A percentile compares a stretch with the other conserved stretches of the same genome.
These are phyloP conservation scores for Boletus reticulatus DNA, from an alignment of 768 basidiomycete species.

Conservation along the genomic window DNA sequence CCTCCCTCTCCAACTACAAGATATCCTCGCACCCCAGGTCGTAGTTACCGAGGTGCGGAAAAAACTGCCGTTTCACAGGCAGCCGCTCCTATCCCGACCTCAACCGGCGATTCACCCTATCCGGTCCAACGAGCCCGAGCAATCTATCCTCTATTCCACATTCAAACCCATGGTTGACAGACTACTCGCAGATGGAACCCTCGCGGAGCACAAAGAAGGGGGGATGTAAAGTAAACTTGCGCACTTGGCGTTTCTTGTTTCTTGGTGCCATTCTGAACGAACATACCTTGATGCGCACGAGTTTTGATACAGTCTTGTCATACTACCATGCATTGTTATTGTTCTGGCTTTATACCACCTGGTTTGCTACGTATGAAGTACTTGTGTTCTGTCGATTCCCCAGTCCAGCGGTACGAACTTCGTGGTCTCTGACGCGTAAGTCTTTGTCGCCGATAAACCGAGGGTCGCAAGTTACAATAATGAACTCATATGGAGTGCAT, in stretches of 20 bases:
- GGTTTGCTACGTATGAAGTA: neutral
- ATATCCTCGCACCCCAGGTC: neutral
- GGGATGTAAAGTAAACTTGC: neutral
- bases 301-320: neutral
- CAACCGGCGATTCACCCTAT: slow-evolving; percentile 15
- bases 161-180: slow-evolving; percentile 26
- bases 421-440: no score
- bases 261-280: neutral
- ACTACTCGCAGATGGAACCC: slow-evolving; percentile 16
- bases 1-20: slow-evolving; percentile 4
- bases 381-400: neutral
- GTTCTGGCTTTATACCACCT: neutral
- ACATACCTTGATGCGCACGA: neutral
- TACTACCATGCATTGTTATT: neutral
- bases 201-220: slow-evolving; percentile 1
- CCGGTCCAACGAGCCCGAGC: slow-evolving; percentile 7
- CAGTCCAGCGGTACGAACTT: neutral
- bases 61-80: neutral
- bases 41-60: slow-evolving; percentile 16
- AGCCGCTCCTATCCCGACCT: slow-evolving; percentile 21
- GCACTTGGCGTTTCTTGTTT: neutral
- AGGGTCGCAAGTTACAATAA: neutral
- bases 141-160: slow-evolving; percentile 19
- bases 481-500: neutral
- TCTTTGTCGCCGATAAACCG: no score